Evolutionary conservation across 140 eudicot species (phyloP), one percentile per base, ranked within the genome.

Genomic region (Erigeron philadelphicus): DNA sequence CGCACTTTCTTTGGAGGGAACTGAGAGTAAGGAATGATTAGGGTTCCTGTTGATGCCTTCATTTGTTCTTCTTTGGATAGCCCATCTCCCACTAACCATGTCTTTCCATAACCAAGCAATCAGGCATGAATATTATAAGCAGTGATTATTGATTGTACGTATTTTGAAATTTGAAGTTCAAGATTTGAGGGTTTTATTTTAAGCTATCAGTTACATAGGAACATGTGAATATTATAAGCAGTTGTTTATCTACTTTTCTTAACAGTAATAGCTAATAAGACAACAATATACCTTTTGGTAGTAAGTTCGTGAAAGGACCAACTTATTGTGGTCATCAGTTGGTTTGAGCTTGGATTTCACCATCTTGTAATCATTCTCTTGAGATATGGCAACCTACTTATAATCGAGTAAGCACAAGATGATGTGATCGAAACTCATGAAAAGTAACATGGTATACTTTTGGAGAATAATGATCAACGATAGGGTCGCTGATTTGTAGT

Each of bases 21-120:
- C 57, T 80, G 90, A 11, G 94, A 75, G 73, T 77, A 86, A 21
- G 96, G 94, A 59, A 87, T 79, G 78, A 87, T 75, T 8, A 68
- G 11, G 8, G 95, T 83, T 58, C 88, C 90, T 31, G 84, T 82
- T 60, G 86, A 54, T 55, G 88, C 95, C 79, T 67, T 82, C 56
- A 46, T 48, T 48, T 87, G 90, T n/a, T 84, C 90, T 10, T 81
- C 82, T 57, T 82, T 75, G 9, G 53, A 73, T 15, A 87, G 49
- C 47, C 83, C 88, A 21, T 82, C 88, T 47, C 90, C 95, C 63
- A 87, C 95, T 59, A 87, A 48, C 95, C 95, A 87, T 76, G 45
- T 76, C 89, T 84, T 72, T 58, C 73, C 35, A 72, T 68, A 63
- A 74, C 40, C 68, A 65, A 54, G 23, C 16, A 67, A 41, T 45